These are phyloP conservation scores for Falciphora oryzae DNA, from an alignment of 2,329 filamentous ascomycete species.

Conservation along the genomic window DNA sequence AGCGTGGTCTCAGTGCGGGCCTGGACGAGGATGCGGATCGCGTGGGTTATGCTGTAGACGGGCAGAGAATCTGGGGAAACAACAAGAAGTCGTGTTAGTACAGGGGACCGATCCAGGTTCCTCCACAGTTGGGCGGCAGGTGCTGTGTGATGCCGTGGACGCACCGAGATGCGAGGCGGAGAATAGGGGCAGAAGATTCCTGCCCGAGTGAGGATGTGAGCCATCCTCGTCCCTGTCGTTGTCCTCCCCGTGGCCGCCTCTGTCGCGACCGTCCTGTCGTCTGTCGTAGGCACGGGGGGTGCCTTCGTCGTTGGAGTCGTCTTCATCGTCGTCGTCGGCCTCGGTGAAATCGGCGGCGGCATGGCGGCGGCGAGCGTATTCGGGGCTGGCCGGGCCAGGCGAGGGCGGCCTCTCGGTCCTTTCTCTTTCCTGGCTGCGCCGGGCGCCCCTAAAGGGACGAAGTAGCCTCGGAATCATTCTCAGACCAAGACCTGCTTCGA, in stretches of 20 bases:
- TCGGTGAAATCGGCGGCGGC: slow-evolving; percentile 62
- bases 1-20: slow-evolving; percentile 86
- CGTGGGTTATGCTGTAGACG: slow-evolving; percentile 85
- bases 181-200: slow-evolving; percentile 66
- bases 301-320: slow-evolving; percentile 31
- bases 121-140: neutral
- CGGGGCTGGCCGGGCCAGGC: slow-evolving; percentile 21
- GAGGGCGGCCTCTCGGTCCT: slow-evolving; percentile 18
- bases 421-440: slow-evolving; percentile 12
- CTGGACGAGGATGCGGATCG: slow-evolving; percentile 78
- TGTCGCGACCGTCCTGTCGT: slow-evolving; percentile 22
- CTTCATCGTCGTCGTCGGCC: slow-evolving; percentile 48
- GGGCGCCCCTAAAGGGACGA: slow-evolving; percentile 25
- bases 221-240: slow-evolving; percentile 30
- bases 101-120: neutral
- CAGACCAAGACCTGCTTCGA: slow-evolving; percentile 12
- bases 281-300: slow-evolving; percentile 12
- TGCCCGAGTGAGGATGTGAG: slow-evolving; percentile 17
- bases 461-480: slow-evolving; percentile 28
- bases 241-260: slow-evolving; percentile 22
- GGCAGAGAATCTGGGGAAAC: slow-evolving; percentile 65
- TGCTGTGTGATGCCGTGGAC: slow-evolving; percentile 10
- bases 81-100: slow-evolving; percentile 17
- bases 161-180: slow-evolving; percentile 71
- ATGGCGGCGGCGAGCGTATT: slow-evolving; percentile 38